phyloP scores from a whole-genome alignment of 2,329 filamentous ascomycete genomes.

The Myriosclerotinia curreyana region DNA sequence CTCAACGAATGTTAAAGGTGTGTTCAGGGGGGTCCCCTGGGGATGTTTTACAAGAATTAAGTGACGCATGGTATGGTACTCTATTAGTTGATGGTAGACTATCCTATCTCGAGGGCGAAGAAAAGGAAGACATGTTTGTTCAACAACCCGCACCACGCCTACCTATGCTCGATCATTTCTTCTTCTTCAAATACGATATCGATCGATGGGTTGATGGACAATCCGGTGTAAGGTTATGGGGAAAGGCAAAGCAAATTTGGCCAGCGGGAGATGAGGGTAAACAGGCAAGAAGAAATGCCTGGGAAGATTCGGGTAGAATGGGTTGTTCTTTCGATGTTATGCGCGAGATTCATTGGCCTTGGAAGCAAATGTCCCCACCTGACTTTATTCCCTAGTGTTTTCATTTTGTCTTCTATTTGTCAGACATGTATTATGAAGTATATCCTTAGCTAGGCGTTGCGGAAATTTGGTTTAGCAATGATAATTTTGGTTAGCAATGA shows the following conservation, averaged over 20 bases:
- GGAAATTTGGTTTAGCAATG: conserved; percentile 7
- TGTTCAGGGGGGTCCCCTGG: conserved; percentile 11
- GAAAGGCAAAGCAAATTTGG: conserved; percentile 19
- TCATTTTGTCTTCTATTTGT: neutral
- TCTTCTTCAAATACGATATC: conserved; percentile 21
- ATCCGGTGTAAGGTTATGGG: conserved; percentile 14
- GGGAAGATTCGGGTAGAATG: conserved; percentile 16
- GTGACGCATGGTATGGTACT: conserved; percentile 17
- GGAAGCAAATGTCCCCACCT: conserved; percentile 19
- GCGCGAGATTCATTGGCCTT: conserved; percentile 21
- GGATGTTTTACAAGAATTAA: conserved; percentile 16
- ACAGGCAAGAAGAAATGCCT: conserved; percentile 18
- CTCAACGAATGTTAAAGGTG: conserved; percentile 19
- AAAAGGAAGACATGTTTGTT: conserved; percentile 19
- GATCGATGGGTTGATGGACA: conserved; percentile 20
- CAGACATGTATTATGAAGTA: neutral
- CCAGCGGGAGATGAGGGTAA: conserved; percentile 13
- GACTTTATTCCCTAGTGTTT: conserved; percentile 16
- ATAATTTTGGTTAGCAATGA: neutral
- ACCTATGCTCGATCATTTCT: conserved; percentile 18
- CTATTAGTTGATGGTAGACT: conserved; percentile 6
- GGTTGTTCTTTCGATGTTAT: conserved; percentile 19
- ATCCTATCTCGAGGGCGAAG: conserved; percentile 14
- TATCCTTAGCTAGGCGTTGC: conserved; percentile 12
- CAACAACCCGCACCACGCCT: conserved; percentile 13